Percentiles rank a stretch among this genome's conserved stretches.
These are phyloP conservation scores for Candida sithepensis DNA, from an alignment of 805 yeast species.

Conservation along the genomic window DNA sequence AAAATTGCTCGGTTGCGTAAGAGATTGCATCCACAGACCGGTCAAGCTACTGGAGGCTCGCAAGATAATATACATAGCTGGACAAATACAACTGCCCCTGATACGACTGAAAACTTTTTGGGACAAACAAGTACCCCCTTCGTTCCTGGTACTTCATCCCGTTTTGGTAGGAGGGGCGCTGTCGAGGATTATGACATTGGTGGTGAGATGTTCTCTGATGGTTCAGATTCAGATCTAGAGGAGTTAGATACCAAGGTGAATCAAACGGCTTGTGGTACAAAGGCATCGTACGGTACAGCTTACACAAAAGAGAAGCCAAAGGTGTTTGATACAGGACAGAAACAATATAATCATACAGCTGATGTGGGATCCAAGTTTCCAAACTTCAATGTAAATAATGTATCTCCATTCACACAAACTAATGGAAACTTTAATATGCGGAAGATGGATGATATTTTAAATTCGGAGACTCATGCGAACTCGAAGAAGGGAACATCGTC, in stretches of 20 bases:
- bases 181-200: slow-evolving; percentile 3
- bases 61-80: neutral
- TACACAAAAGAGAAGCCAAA: neutral
- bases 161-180: slow-evolving; percentile 2
- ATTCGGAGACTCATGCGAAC: too few relatives aligned
- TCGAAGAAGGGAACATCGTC: neutral
- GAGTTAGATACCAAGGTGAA: neutral
- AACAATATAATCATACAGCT: too few relatives aligned
- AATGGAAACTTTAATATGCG: slow-evolving; percentile 29
- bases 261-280: neutral
- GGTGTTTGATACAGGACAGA: too few relatives aligned
- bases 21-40: neutral
- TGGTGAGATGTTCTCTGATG: neutral
- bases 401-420: slow-evolving; percentile 31
- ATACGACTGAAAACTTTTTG: neutral
- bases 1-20: neutral
- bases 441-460: slow-evolving; percentile 18
- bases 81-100: neutral
- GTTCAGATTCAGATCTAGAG: slow-evolving; percentile 3
- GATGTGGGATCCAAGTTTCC: too few relatives aligned
- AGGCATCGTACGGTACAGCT: neutral
- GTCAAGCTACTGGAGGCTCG: too few relatives aligned
- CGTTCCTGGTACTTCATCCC: neutral
- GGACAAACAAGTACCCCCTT: neutral
- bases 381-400: slow-evolving; percentile 12